Evolutionary conservation across 2,329 filamentous ascomycete genomes (phyloP).

Genomic region (Diaporthe citri): DNA sequence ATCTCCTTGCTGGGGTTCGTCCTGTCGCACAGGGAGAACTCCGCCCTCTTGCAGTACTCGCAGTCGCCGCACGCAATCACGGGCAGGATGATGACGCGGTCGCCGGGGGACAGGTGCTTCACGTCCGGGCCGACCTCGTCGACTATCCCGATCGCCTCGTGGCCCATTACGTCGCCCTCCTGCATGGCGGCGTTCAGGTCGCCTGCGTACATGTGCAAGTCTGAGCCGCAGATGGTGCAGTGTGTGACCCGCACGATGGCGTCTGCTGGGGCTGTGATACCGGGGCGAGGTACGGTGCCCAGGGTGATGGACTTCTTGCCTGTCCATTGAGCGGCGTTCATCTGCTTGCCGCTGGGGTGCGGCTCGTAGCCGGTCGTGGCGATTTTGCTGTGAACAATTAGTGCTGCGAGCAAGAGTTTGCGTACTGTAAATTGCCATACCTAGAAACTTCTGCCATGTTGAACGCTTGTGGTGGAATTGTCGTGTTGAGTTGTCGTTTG

Average conservation of each 20-base stretch:
- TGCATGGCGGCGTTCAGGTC: slow-evolving; percentile 36
- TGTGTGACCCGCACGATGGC: slow-evolving; percentile 51
- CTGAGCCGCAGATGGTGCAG: slow-evolving; percentile 51
- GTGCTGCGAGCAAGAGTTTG: neutral
- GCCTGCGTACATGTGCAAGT: slow-evolving; percentile 51
- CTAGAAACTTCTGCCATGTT: neutral
- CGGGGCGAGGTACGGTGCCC: neutral
- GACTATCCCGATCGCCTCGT: slow-evolving; percentile 57
- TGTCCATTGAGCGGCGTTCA: slow-evolving; percentile 4
- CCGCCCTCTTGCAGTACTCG: slow-evolving; percentile 70
- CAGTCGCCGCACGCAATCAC: slow-evolving; percentile 58
- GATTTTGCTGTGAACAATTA: neutral
- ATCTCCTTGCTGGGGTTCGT: slow-evolving; percentile 73
- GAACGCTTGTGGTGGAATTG: no score
- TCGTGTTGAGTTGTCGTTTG: neutral
- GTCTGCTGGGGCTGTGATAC: slow-evolving; percentile 46
- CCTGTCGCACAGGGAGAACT: slow-evolving; percentile 70
- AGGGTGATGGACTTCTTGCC: slow-evolving; percentile 3
- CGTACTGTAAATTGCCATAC: neutral
- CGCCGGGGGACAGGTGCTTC: slow-evolving; percentile 7
- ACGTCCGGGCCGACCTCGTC: slow-evolving; percentile 48
- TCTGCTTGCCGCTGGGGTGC: slow-evolving; percentile 1
- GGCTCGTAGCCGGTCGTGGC: neutral
- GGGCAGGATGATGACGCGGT: slow-evolving; percentile 39
- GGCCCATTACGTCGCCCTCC: slow-evolving; percentile 47